These are phyloP conservation scores for Mesembryanthemum crystallinum DNA, from an alignment of 148 eudicot species.

Conservation along the genomic window DNA sequence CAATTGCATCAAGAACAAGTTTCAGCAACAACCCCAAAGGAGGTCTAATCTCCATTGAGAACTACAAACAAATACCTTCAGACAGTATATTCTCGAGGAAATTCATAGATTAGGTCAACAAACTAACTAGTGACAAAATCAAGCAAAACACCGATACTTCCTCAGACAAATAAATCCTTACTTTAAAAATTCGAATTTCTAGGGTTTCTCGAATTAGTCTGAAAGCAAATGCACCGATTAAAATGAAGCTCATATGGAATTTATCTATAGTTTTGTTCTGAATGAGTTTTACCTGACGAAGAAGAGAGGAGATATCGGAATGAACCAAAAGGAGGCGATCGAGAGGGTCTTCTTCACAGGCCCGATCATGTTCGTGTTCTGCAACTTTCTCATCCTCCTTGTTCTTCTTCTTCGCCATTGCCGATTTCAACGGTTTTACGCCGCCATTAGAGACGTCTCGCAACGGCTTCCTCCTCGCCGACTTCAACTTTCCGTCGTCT, in stretches of 20 bases:
- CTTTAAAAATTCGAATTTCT: neutral
- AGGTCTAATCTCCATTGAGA: neutral
- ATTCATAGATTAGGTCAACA: neutral
- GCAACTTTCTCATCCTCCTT: neutral
- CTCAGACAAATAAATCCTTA: neutral
- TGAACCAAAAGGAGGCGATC: constrained; percentile 69
- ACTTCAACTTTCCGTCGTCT: constrained; percentile 33
- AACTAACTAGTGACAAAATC: too few relatives aligned
- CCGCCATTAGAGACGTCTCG: constrained; percentile 42
- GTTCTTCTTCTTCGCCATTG: constrained; percentile 11
- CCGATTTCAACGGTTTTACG: constrained; percentile 17
- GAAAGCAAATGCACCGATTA: too few relatives aligned
- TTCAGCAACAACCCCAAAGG: neutral
- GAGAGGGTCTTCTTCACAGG: constrained; percentile 31
- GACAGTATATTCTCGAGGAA: too few relatives aligned
- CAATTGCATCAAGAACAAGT: neutral
- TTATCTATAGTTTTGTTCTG: too few relatives aligned
- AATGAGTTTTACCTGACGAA: constrained; percentile 47
- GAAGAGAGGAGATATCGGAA: constrained; percentile 50
- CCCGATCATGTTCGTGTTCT: neutral
- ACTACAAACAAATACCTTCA: neutral
- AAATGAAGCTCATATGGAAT: too few relatives aligned
- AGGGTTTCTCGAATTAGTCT: neutral
- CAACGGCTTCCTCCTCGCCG: constrained; percentile 41
- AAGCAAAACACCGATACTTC: neutral